Percentiles rank a stretch among this genome's conserved stretches.
phyloP scores from a whole-genome alignment of 2,329 filamentous ascomycete genomes.

The Madurella mycetomatis region DNA sequence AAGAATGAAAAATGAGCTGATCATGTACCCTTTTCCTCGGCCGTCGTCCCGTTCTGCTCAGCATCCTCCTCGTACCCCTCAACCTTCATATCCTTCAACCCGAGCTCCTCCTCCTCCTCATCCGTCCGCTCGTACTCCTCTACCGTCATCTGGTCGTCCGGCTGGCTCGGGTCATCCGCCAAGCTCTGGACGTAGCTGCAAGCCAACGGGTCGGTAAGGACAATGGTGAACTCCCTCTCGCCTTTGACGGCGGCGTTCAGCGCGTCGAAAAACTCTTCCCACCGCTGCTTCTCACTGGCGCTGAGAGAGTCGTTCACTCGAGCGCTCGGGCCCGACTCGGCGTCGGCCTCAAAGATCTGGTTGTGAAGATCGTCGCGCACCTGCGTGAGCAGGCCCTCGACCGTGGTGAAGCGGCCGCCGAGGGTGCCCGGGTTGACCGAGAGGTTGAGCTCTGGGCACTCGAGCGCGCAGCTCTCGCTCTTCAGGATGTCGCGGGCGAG shows the following conservation, averaged over 20 bases:
- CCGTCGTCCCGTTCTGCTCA: constrained; percentile 1
- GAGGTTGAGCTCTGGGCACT: constrained; percentile 81
- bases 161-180: constrained; percentile 62
- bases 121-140: constrained; percentile 83
- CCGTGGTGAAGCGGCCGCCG: constrained; percentile 92
- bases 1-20: background rate
- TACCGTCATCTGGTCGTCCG: constrained; percentile 73
- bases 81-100: constrained; percentile 85
- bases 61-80: constrained; percentile 72
- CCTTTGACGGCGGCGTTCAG: constrained; percentile 77
- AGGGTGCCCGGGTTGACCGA: constrained; percentile 90
- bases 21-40: background rate
- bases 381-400: constrained; percentile 89
- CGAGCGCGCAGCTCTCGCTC: constrained; percentile 83
- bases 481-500: constrained; percentile 92
- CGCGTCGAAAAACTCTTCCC: constrained; percentile 75
- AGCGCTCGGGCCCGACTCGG: constrained; percentile 56
- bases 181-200: constrained; percentile 93
- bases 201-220: constrained; percentile 83
- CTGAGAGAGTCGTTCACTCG: constrained; percentile 75
- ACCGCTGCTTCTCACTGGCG: constrained; percentile 60
- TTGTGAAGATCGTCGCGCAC: constrained; percentile 83
- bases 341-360: constrained; percentile 77
- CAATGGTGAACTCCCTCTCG: constrained; percentile 72
- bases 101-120: constrained; percentile 91